Percentiles rank a stretch among this genome's conserved stretches.
Conservation (phyloP, 768 basidiomycete species). For the Serpula lacrymans region DNA sequence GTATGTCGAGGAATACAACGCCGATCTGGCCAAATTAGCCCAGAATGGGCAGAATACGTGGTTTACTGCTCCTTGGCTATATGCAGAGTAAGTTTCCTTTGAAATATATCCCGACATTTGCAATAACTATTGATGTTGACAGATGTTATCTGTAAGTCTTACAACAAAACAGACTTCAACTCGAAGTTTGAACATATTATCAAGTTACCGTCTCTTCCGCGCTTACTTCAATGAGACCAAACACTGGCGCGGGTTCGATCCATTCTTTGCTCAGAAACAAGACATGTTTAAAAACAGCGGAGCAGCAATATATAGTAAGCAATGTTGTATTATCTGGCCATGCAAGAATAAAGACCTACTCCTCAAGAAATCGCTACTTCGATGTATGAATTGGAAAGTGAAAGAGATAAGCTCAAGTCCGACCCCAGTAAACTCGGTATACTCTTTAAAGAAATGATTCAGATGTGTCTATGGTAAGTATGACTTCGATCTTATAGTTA, state of each 20-base stretch:
- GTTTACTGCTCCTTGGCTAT: conserved; percentile 96
- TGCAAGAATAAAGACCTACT: not conserved
- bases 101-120: not conserved
- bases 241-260: conserved; percentile 77
- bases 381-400: conserved; percentile 60
- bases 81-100: conserved; percentile 69
- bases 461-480: conserved; percentile 81
- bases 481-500: conserved; percentile 1
- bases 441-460: conserved; percentile 81
- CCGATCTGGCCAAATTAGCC: conserved; percentile 54
- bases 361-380: conserved; percentile 65
- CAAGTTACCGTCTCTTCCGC: conserved; percentile 83
- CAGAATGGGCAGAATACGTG: conserved; percentile 60
- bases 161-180: not conserved
- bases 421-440: conserved; percentile 55
- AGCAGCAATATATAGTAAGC: conserved; percentile 72
- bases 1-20: conserved; percentile 73
- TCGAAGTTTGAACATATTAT: not conserved
- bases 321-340: conserved; percentile 1
- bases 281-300: conserved; percentile 79
- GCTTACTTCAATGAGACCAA: conserved; percentile 64
- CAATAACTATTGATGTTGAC: conserved; percentile 2
- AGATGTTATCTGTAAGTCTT: conserved; percentile 71
- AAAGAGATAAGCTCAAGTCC: conserved; percentile 40
- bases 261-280: conserved; percentile 77